These are phyloP conservation scores for Euphrasia arctica DNA, from an alignment of 305 asterid genomes.

Conservation along the genomic window DNA sequence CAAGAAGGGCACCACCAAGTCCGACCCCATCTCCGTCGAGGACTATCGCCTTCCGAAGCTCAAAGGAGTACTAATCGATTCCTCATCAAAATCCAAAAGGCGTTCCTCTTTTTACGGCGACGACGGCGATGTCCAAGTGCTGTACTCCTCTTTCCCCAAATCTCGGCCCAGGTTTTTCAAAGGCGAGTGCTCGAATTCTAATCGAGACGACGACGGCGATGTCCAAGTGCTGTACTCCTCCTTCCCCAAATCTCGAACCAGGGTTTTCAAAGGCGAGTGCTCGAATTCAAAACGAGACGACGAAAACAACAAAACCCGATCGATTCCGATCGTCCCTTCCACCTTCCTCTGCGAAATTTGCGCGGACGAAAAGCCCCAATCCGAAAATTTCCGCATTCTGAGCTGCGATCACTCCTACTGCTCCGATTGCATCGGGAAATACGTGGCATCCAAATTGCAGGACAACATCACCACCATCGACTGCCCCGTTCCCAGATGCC, in stretches of 20 bases:
- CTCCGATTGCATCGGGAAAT: conserved; percentile 37
- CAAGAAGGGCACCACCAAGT: conserved; percentile 27
- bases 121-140: conserved; percentile 26
- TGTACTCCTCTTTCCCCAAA: conserved; percentile 10
- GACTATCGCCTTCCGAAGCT: conserved; percentile 1
- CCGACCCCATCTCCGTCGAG: conserved; percentile 39
- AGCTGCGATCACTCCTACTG: conserved; percentile 60
- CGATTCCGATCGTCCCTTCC: not conserved
- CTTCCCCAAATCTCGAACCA: not conserved
- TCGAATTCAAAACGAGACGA: conserved; percentile 24
- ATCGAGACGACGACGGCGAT: conserved; percentile 22
- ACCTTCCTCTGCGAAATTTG: conserved; percentile 59
- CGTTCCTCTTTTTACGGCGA: conserved; percentile 5
- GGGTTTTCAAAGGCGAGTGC: conserved; percentile 36
- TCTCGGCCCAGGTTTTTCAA: conserved; percentile 18
- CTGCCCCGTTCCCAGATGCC: conserved; percentile 50
- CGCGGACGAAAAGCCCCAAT: conserved; percentile 36
- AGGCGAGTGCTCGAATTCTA: conserved; percentile 38
- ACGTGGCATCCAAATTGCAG: conserved; percentile 48
- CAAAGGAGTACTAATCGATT: conserved; percentile 17
- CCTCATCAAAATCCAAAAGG: conserved; percentile 21
- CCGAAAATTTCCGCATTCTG: conserved; percentile 29
- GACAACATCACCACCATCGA: conserved; percentile 33
- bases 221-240: conserved; percentile 11
- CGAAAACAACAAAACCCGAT: not conserved